Evolutionary conservation across 148 eudicot species (phyloP).

Genomic region (Fagopyrum homotropicum): DNA sequence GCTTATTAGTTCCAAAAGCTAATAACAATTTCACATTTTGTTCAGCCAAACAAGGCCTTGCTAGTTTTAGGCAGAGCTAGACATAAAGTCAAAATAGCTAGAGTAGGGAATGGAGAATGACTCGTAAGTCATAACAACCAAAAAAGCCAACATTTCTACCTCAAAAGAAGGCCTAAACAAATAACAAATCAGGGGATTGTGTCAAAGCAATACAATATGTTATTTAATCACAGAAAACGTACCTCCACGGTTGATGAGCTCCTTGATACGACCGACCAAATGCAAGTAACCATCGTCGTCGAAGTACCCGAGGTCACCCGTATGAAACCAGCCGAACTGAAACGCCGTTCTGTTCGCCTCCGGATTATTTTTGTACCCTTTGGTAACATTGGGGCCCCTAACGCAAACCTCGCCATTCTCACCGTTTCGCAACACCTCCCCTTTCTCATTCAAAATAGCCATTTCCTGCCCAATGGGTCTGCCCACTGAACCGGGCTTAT

Average conservation of each 20-base stretch:
- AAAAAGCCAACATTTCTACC: neutral
- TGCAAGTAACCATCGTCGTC: slow-evolving; percentile 83
- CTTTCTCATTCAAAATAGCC: slow-evolving; percentile 71
- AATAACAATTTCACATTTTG: too few relatives aligned
- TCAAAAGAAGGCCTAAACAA: neutral
- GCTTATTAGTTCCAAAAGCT: too few relatives aligned
- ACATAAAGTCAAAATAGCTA: too few relatives aligned
- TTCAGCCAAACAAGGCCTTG: neutral
- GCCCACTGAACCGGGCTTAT: slow-evolving; percentile 76
- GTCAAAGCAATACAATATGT: neutral
- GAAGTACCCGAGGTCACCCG: slow-evolving; percentile 79
- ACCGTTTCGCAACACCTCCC: slow-evolving; percentile 42
- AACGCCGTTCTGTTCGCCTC: slow-evolving; percentile 76
- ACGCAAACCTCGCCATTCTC: slow-evolving; percentile 85
- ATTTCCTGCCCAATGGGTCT: slow-evolving; percentile 85
- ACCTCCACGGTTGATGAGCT: slow-evolving; percentile 99
- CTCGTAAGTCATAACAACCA: neutral
- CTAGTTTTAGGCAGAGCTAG: too few relatives aligned
- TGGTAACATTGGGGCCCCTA: slow-evolving; percentile 84
- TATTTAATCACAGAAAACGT: slow-evolving; percentile 1
- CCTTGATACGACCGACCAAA: slow-evolving; percentile 92
- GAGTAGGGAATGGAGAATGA: neutral
- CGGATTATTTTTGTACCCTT: slow-evolving; percentile 79
- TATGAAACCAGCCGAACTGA: slow-evolving; percentile 87
- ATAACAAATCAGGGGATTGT: neutral